A percentile compares a stretch with the other conserved stretches of the same genome.
Conservation (phyloP, 305 asterid species). For the Fraxinus angustifolia region DNA sequence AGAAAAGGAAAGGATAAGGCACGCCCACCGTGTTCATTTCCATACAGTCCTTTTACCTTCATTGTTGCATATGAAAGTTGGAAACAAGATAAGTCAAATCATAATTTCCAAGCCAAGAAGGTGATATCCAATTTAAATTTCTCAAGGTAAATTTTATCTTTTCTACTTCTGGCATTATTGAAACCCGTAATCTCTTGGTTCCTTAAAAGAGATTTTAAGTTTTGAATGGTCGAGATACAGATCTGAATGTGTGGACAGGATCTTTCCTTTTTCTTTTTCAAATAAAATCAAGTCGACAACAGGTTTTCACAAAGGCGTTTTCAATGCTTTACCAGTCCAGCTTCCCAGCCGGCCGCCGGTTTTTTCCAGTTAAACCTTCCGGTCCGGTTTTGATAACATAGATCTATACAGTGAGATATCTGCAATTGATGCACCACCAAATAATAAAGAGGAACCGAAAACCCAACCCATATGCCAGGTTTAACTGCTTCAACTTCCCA, state of each 20-base stretch:
- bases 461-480: neutral
- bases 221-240: neutral
- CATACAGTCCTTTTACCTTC: neutral
- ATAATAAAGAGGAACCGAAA: neutral
- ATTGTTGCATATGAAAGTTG: neutral
- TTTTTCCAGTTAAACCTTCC: neutral
- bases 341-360: neutral
- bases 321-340: neutral
- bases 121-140: neutral
- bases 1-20: neutral
- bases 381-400: neutral
- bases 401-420: constrained; percentile 4
- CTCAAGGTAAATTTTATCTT: neutral
- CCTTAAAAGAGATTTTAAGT: neutral
- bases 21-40: neutral
- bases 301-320: neutral
- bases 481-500: neutral
- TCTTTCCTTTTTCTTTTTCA: neutral
- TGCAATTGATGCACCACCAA: neutral
- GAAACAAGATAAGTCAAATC: neutral
- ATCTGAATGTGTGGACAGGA: neutral
- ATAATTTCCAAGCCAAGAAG: neutral
- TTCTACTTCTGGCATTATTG: neutral
- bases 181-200: neutral
- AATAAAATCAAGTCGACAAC: neutral